Base-by-base conservation (phyloP, 345 rosid species). In the Lepidium aucheri region DNA sequence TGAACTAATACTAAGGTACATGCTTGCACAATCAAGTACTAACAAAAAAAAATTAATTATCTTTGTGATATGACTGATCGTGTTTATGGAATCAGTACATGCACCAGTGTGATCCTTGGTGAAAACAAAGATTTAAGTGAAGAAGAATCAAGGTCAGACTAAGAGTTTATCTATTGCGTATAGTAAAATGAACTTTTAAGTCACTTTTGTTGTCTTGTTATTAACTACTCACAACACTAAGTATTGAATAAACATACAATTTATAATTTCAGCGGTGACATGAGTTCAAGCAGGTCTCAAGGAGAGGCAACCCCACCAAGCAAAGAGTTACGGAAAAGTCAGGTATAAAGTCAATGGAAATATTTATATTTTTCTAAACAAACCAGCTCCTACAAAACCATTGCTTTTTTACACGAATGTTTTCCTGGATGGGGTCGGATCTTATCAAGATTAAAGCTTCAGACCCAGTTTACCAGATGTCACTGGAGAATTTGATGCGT, bases 1-100 rank as follows among this genome's bases (percentile, higher is more conserved):
- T 72, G 97, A 90, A 81, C 95, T 73, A 64, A 94, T 94, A 76
- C 78, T 94, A 28, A 88, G 97, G 99, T 94, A 71, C 30, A 65
- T 1, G 38, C 53, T 55, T 47, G 64, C 44, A 30, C 33, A 38
- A 35, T 53, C 32, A 42, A 45, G 49, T 40, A 55, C 47, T 49
- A 46, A 53, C 40, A 50, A 16, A 55, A 33, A 17, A 12, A 6
- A 8, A 22, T 15, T 5, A 30, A 14, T 36, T 18, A 15, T 65
- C 36, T 34, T 15, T 62, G 16, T 15, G 17, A 43, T 40, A 60
- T 60, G 14, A 38, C 0, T 16, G n/a, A 34, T 45, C 28, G 39
- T 36, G 69, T 30, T 69, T 45, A 28, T 68, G 54, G 16, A 45
- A 77, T 80, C 82, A 90, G 96, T 53, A 77, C 86, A 49, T 94